phyloP scores from a whole-genome alignment of 116 monocot genomes.

The Trichopus zeylanicus region DNA sequence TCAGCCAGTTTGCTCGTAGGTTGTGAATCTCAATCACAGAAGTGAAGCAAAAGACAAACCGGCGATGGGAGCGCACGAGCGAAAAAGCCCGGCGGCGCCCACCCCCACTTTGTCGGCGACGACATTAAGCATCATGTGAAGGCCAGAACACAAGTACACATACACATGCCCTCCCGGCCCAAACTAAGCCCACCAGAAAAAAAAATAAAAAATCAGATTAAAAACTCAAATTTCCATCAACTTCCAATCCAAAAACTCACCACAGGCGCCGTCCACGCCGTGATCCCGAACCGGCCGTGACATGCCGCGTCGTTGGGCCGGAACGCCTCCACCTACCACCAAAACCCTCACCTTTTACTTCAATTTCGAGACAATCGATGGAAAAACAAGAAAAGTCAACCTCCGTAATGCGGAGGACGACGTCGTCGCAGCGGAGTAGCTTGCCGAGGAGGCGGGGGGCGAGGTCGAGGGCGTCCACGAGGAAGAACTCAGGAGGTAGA shows the following conservation, averaged over 20 bases:
- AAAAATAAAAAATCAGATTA: not conserved
- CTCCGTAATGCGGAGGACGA: conserved; percentile 93
- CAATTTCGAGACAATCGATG: not conserved
- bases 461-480: conserved; percentile 73
- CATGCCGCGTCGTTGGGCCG: conserved; percentile 79
- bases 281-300: conserved; percentile 87
- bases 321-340: conserved; percentile 82
- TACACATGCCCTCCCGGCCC: conserved; percentile 93
- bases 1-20: too few species aligned
- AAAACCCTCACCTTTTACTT: not conserved
- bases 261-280: conserved; percentile 73
- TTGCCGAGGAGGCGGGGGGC: conserved; percentile 93
- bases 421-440: conserved; percentile 73
- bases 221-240: not conserved
- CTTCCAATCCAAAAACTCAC: conserved; percentile 28
- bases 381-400: conserved; percentile 18
- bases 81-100: conserved; percentile 81
- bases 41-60: conserved; percentile 22
- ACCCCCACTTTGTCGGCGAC: conserved; percentile 85
- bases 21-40: too few species aligned
- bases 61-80: conserved; percentile 69
- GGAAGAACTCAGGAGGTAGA: conserved; percentile 60
- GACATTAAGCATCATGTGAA: conserved; percentile 93
- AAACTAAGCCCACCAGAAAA: conserved; percentile 36
- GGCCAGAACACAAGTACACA: conserved; percentile 89